A percentile compares a stretch with the other conserved stretches of the same genome.
phyloP scores from a whole-genome alignment of 169 alveolate genomes.

The Hepatocystis sp. region DNA sequence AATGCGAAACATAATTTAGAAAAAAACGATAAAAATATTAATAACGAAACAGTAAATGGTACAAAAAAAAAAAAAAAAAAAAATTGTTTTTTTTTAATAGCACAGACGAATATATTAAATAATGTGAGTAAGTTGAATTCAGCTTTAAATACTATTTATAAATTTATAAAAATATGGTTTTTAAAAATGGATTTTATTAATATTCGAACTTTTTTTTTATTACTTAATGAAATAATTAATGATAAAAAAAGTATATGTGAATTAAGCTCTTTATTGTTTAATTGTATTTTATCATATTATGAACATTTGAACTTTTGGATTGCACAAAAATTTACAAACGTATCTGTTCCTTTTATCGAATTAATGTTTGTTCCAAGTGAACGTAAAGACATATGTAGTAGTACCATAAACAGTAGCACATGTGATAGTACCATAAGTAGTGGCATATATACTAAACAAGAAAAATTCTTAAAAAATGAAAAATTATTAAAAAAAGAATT shows the following conservation, averaged over 20 bases:
- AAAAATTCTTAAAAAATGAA: too few relatives aligned
- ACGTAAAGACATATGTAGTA: background rate
- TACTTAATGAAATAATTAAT: conserved; percentile 21
- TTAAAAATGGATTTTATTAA: conserved; percentile 17
- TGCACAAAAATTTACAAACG: background rate
- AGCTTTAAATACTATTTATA: conserved; percentile 57
- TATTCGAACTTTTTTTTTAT: conserved; percentile 19
- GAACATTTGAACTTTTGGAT: conserved; percentile 68
- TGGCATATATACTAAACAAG: too few relatives aligned
- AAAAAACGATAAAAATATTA: background rate
- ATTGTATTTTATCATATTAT: conserved; percentile 53
- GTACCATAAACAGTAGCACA: too few relatives aligned
- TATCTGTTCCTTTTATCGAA: conserved; percentile 40
- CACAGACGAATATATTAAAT: conserved; percentile 32
- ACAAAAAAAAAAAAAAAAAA: too few relatives aligned
- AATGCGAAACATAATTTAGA: background rate
- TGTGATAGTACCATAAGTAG: too few relatives aligned
- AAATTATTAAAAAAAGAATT: too few relatives aligned
- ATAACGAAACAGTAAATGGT: background rate
- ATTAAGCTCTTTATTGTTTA: conserved; percentile 32
- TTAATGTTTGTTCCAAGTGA: conserved; percentile 9
- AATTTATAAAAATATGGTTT: conserved; percentile 64
- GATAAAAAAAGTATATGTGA: conserved; percentile 43
- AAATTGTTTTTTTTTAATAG: conserved; percentile 8
- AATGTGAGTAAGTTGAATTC: conserved; percentile 40